Base-by-base conservation (phyloP, 2,329 filamentous ascomycete species). In the Cordyceps militaris region DNA sequence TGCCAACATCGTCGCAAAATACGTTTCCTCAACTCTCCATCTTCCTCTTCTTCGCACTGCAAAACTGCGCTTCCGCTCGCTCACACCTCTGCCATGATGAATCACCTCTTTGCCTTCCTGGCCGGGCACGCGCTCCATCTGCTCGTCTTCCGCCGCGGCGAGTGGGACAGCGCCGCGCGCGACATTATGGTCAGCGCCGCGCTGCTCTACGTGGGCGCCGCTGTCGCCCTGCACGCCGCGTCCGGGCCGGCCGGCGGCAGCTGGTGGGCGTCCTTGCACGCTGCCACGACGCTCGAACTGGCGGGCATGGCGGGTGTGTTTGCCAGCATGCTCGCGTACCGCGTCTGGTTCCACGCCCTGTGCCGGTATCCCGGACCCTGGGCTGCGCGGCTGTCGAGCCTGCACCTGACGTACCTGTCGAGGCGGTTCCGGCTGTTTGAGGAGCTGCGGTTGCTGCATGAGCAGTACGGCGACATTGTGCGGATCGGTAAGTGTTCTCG, bases 381-480 rank as follows among this genome's bases (percentile, higher is more conserved):
- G 28, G 13, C 52, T 10, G 67, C 64, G 16, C 61, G 63, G 5
- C 47, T 66, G n/a, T 68, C 63, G 6, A 68, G 66, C 13, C 61
- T 61, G 3, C 64, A 65, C 43, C 54, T 64, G 7, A 66, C 66
- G 1, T 59, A 43, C 4, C 63, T 63, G 7, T 61, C 60, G 4
- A 65, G 63, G 59, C 62, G 63, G 2, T 32, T 64, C 1, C 66
- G 63, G 3, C 59, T 67, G 2, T 67, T 60, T 43, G 43, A 62
- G 5, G 66, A 71, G 34, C 48, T 69, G 23, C 63, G 65, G 46
- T 36, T 64, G 13, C 61, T 70, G 2, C 67, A 71, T 47, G 50
- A 56, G 2, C 54, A 62, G 9, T 69, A 71, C 23, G 69, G 68
- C 0, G 67, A 68, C 43, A 64, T 71, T 55, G 66, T 70, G 14